Evolutionary conservation across 176 grass and related monocot genomes (phyloP).

Genomic region (Poa annua): DNA sequence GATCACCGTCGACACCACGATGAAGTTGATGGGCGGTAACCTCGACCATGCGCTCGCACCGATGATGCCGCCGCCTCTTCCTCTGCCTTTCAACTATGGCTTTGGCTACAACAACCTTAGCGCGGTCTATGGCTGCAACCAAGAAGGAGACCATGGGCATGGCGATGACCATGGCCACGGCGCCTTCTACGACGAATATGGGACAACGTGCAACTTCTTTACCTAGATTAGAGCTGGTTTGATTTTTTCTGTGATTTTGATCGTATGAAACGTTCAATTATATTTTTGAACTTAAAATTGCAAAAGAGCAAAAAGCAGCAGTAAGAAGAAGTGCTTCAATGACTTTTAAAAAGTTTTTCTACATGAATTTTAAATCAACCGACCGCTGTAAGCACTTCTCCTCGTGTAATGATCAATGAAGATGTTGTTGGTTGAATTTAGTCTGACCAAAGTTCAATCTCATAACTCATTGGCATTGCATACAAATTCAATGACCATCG

Average conservation of each 20-base stretch:
- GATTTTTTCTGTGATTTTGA: neutral
- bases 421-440: too few relatives aligned
- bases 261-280: constrained; percentile 9
- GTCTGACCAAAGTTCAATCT: too few relatives aligned
- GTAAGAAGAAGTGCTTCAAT: too few relatives aligned
- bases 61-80: neutral
- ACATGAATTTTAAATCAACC: too few relatives aligned
- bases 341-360: too few relatives aligned
- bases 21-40: neutral
- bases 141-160: neutral
- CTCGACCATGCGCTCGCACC: neutral
- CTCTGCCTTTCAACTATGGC: constrained; percentile 3
- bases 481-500: too few relatives aligned
- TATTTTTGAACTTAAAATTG: neutral
- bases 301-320: too few relatives aligned
- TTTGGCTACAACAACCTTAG: neutral
- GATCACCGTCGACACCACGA: neutral
- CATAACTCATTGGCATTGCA: too few relatives aligned
- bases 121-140: constrained; percentile 8
- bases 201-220: constrained; percentile 26
- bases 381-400: too few relatives aligned
- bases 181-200: neutral
- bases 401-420: too few relatives aligned
- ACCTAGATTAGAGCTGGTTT: neutral
- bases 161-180: constrained; percentile 11